A percentile compares a stretch with the other conserved stretches of the same genome.
Conservation (phyloP, 768 basidiomycete genomes). For the Lepiota subincarnata region DNA sequence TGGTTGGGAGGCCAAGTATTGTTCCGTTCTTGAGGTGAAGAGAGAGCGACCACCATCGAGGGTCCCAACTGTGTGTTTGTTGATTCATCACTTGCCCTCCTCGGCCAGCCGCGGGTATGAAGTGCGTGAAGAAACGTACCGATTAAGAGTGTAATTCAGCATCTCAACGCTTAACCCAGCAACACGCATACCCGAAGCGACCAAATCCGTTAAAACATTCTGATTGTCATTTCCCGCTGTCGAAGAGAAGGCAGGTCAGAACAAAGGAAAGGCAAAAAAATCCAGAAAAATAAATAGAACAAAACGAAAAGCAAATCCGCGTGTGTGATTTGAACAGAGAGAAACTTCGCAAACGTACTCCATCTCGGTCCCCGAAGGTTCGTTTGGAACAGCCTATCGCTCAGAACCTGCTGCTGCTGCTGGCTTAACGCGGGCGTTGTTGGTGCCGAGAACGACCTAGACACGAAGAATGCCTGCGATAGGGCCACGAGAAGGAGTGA, state of each 20-base stretch:
- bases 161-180: constrained; percentile 22
- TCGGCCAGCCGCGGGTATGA: not conserved
- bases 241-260: not conserved
- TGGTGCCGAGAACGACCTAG: not conserved
- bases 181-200: constrained; percentile 21
- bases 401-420: constrained; percentile 20
- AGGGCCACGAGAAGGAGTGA: not conserved
- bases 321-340: not conserved
- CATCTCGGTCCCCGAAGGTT: constrained; percentile 28
- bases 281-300: no score
- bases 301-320: no score
- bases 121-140: constrained; percentile 13
- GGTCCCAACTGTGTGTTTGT: constrained; percentile 22
- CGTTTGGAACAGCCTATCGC: constrained; percentile 27
- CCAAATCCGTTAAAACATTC: constrained; percentile 22
- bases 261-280: not conserved
- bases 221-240: constrained; percentile 30
- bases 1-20: constrained; percentile 24
- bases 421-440: constrained; percentile 13
- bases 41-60: constrained; percentile 29
- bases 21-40: constrained; percentile 27
- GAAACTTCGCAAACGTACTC: constrained; percentile 17
- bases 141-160: constrained; percentile 21
- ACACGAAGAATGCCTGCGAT: not conserved
- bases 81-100: not conserved